These are phyloP conservation scores for Rhodotorula sp. DNA, from an alignment of 1,284 basidiomycete species.

Conservation along the genomic window DNA sequence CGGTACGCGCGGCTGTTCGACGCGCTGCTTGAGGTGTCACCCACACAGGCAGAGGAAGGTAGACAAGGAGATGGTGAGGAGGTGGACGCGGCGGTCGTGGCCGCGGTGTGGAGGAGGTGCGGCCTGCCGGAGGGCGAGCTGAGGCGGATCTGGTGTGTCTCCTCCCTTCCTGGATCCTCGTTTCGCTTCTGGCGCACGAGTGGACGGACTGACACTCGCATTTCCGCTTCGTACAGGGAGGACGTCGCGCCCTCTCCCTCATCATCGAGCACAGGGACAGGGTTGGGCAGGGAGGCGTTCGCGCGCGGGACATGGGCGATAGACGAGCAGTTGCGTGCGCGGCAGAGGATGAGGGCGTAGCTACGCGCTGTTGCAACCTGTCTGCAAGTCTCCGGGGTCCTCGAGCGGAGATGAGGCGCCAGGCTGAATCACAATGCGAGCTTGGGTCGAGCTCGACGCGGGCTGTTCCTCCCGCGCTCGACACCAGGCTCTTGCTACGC, in stretches of 20 bases:
- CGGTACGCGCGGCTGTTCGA: conserved; percentile 31
- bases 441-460: too few relatives aligned
- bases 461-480: too few relatives aligned
- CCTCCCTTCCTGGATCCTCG: too few relatives aligned
- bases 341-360: neutral
- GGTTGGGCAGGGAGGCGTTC: conserved; percentile 62
- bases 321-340: conserved; percentile 67
- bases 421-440: too few relatives aligned
- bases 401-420: neutral
- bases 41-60: too few relatives aligned
- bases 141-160: conserved; percentile 27
- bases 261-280: too few relatives aligned
- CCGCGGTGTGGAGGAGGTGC: conserved; percentile 30
- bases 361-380: too few relatives aligned
- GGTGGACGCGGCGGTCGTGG: conserved; percentile 5
- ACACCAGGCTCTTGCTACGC: too few relatives aligned
- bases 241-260: conserved; percentile 54
- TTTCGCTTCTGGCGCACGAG: conserved; percentile 52
- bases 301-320: conserved; percentile 78
- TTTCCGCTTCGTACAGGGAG: conserved; percentile 1
- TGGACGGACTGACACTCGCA: neutral
- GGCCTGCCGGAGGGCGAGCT: conserved; percentile 12
- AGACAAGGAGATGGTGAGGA: neutral
- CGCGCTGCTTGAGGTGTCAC: neutral
- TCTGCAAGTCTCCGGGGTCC: too few relatives aligned